Percentiles rank a stretch among this genome's conserved stretches.
phyloP scores from a whole-genome alignment of 2,329 filamentous ascomycete genomes.

The Boeremia lycopersici region DNA sequence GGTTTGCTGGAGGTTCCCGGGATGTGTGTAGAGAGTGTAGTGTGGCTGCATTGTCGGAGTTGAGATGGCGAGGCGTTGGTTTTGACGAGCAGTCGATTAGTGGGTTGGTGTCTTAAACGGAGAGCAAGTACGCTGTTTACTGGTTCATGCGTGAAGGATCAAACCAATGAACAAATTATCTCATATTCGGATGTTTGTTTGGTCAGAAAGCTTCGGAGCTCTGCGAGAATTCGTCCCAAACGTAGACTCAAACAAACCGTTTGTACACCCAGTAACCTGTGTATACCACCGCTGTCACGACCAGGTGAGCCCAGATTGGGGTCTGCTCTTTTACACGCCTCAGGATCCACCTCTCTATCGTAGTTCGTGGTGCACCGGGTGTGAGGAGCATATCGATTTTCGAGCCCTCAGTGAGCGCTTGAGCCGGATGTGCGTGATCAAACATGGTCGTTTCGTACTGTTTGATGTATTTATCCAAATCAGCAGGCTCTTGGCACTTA shows the following conservation, averaged over 20 bases:
- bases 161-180: too few species aligned
- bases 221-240: neutral
- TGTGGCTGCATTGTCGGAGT: neutral
- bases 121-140: too few species aligned
- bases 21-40: neutral
- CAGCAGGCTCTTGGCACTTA: constrained; percentile 1
- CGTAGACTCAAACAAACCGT: constrained; percentile 16
- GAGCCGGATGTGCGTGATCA: constrained; percentile 39
- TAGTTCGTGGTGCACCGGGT: constrained; percentile 51
- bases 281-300: constrained; percentile 23
- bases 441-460: constrained; percentile 50
- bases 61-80: neutral
- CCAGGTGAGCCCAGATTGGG: constrained; percentile 23
- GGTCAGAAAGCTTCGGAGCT: too few species aligned
- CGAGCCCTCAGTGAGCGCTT: constrained; percentile 51
- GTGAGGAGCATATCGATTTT: constrained; percentile 58
- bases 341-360: constrained; percentile 48
- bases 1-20: neutral
- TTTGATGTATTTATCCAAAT: constrained; percentile 35
- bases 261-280: constrained; percentile 27
- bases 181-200: too few species aligned
- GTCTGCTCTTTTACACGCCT: constrained; percentile 21
- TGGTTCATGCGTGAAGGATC: too few species aligned
- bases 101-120: too few species aligned
- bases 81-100: too few species aligned